Evolutionary conservation across 768 basidiomycete species (phyloP).

Genomic region (Psilocybe subaeruginosa): DNA sequence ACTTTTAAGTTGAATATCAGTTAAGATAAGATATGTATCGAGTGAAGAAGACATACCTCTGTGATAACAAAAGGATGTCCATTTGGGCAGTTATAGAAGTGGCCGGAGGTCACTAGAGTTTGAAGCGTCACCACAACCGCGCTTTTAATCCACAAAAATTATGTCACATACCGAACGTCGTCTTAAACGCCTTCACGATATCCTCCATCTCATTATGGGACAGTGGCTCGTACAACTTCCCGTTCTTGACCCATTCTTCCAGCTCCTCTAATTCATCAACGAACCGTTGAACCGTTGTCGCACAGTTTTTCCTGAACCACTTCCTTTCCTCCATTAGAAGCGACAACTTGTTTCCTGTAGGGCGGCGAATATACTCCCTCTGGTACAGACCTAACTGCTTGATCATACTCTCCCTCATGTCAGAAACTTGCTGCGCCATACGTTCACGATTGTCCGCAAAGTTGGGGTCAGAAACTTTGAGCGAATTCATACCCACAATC

Average conservation of each 20-base stretch:
- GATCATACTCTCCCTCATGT: background rate
- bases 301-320: slow-evolving; percentile 51
- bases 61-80: slow-evolving; percentile 65
- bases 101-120: slow-evolving; percentile 37
- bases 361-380: slow-evolving; percentile 9
- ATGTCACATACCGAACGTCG: slow-evolving; percentile 32
- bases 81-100: slow-evolving; percentile 56
- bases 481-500: background rate
- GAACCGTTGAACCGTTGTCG: slow-evolving; percentile 35
- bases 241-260: slow-evolving; percentile 36
- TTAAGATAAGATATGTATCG: background rate
- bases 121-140: background rate
- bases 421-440: background rate
- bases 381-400: slow-evolving; percentile 4
- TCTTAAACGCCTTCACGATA: slow-evolving; percentile 53
- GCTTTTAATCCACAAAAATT: background rate
- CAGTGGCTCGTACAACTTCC: slow-evolving; percentile 52
- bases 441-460: slow-evolving; percentile 5
- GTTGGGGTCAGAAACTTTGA: slow-evolving; percentile 16
- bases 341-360: background rate
- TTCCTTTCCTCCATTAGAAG: slow-evolving; percentile 25
- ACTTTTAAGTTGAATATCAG: slow-evolving; percentile 36
- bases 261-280: slow-evolving; percentile 49
- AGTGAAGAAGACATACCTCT: slow-evolving; percentile 37
- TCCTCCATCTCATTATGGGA: slow-evolving; percentile 53